Conservation (phyloP, 257 asterid species). For the Osmanthus fragrans region DNA sequence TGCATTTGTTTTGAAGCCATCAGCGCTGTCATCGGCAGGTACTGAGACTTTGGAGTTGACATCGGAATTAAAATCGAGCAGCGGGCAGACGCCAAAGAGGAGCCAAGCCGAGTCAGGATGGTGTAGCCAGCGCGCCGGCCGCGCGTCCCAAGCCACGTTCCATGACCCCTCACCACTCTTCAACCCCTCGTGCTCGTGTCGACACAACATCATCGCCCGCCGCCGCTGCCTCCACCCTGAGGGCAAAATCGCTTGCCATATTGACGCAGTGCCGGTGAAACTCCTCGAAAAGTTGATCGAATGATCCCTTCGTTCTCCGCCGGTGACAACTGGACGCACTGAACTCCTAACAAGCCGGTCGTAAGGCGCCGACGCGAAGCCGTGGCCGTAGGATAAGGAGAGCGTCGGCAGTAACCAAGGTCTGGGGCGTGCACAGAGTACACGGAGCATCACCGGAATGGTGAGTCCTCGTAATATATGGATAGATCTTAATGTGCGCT, state of each 20-base stretch:
- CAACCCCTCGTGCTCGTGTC: slow-evolving; percentile 43
- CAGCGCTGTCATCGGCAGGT: slow-evolving; percentile 12
- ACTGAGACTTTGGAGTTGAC: slow-evolving; percentile 24
- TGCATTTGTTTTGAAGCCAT: not conserved
- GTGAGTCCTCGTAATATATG: not conserved
- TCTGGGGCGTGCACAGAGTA: slow-evolving; percentile 67
- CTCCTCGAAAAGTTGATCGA: slow-evolving; percentile 25
- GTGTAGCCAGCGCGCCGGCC: slow-evolving; percentile 94
- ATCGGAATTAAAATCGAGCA: slow-evolving; percentile 31
- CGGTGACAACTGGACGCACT: not conserved
- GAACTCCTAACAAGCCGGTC: slow-evolving; percentile 36
- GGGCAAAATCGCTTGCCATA: slow-evolving; percentile 80
- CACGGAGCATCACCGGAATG: slow-evolving; percentile 77
- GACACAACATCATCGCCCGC: slow-evolving; percentile 37
- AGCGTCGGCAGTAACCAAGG: slow-evolving; percentile 56
- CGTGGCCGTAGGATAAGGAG: slow-evolving; percentile 44
- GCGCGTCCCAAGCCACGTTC: slow-evolving; percentile 88
- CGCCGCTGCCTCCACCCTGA: slow-evolving; percentile 40
- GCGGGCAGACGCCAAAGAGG: slow-evolving; percentile 63
- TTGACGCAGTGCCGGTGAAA: slow-evolving; percentile 45
- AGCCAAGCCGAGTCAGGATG: slow-evolving; percentile 83
- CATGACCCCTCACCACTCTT: slow-evolving; percentile 79
- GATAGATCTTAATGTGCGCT: not conserved
- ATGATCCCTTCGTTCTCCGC: slow-evolving; percentile 12
- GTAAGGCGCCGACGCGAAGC: slow-evolving; percentile 39